These are phyloP conservation scores for Phytophthora lateralis DNA, from an alignment of 352 stramenopile genomes.

Conservation along the genomic window DNA sequence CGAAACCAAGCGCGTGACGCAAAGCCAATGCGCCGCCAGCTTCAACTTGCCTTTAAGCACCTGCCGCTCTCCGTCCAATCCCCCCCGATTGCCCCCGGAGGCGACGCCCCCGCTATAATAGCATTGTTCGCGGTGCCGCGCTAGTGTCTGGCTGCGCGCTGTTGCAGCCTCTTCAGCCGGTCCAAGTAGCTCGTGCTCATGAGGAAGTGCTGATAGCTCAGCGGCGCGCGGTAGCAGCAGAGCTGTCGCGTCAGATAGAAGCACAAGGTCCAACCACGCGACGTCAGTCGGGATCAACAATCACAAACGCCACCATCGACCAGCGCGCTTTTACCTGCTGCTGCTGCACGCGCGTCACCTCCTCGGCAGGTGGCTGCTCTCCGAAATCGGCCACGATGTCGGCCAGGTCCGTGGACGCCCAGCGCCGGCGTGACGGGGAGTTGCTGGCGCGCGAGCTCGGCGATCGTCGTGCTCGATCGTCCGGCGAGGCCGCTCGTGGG, in stretches of 20 bases:
- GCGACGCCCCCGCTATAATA: neutral
- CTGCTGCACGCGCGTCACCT: neutral
- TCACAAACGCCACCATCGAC: neutral
- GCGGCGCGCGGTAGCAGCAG: constrained; percentile 19
- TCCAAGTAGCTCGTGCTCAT: constrained; percentile 61
- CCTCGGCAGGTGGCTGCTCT: neutral
- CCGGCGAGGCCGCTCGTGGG: constrained; percentile 1
- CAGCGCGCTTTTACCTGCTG: constrained; percentile 11
- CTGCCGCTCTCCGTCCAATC: constrained; percentile 16
- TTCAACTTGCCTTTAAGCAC: constrained; percentile 28
- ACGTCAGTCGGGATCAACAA: constrained; percentile 11
- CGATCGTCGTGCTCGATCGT: neutral
- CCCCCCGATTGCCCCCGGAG: neutral
- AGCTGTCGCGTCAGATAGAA: constrained; percentile 26
- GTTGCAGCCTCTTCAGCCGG: constrained; percentile 36
- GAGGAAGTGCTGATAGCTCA: constrained; percentile 55
- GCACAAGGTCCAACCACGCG: constrained; percentile 1
- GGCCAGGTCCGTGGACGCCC: constrained; percentile 13
- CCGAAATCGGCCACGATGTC: constrained; percentile 28
- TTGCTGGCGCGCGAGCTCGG: constrained; percentile 11
- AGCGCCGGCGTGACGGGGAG: constrained; percentile 6
- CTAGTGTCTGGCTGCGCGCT: constrained; percentile 9
- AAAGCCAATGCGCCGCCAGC: constrained; percentile 5
- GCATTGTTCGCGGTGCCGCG: neutral
- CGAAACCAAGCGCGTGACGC: constrained; percentile 39